Conservation (phyloP, 1,139 yeast genomes). For the Yamadazyma diddensiae region DNA sequence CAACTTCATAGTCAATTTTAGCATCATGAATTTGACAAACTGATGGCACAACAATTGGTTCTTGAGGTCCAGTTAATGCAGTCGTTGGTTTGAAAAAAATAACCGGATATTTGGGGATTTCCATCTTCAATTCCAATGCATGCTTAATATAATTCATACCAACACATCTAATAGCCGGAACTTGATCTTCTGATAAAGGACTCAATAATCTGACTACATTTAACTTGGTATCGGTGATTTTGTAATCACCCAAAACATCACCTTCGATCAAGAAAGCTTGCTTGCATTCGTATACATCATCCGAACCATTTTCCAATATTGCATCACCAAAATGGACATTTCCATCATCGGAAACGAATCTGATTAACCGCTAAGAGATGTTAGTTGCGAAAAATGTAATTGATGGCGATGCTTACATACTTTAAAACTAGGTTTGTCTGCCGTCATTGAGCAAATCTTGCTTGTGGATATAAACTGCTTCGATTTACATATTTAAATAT, state of each 20-base stretch:
- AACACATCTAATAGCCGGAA: constrained; percentile 5
- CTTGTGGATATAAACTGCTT: too few species aligned
- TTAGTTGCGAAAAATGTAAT: neutral
- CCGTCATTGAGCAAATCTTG: too few species aligned
- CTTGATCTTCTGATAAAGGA: constrained; percentile 3
- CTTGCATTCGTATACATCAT: constrained; percentile 4
- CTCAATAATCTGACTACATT: constrained; percentile 2
- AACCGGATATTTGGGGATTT: constrained; percentile 6
- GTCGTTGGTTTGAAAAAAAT: constrained; percentile 5
- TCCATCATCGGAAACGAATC: constrained; percentile 2
- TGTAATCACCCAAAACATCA: constrained; percentile 4
- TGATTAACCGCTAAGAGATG: constrained; percentile 3
- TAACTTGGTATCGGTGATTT: constrained; percentile 2
- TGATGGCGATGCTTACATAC: constrained; percentile 1
- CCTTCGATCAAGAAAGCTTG: constrained; percentile 2
- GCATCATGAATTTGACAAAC: constrained; percentile 6
- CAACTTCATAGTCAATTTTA: constrained; percentile 4
- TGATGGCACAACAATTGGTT: constrained; percentile 4
- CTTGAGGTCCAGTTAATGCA: constrained; percentile 5
- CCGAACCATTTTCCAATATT: constrained; percentile 3
- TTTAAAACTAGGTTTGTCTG: constrained; percentile 2
- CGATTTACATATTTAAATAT: too few species aligned
- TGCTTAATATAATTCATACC: constrained; percentile 7
- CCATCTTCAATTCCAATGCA: constrained; percentile 5
- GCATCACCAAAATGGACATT: constrained; percentile 5